These are phyloP conservation scores for Candida montana DNA, from an alignment of 805 yeast genomes.

Conservation along the genomic window DNA sequence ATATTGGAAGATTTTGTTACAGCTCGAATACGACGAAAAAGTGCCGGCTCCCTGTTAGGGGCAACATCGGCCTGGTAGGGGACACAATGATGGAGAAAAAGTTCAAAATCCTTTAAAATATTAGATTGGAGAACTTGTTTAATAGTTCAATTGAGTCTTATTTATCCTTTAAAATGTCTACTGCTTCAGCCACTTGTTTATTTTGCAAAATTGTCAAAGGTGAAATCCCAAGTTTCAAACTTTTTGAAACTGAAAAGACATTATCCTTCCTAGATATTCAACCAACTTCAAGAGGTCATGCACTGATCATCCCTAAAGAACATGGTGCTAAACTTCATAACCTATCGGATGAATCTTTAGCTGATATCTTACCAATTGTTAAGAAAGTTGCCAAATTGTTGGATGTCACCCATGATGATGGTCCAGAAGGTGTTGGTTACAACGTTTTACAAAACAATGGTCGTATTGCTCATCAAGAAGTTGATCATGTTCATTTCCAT, in stretches of 20 bases:
- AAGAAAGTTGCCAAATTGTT: slow-evolving; percentile 77
- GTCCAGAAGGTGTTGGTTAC: slow-evolving; percentile 70
- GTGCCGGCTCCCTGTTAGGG: neutral
- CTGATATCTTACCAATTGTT: slow-evolving; percentile 82
- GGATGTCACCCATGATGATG: slow-evolving; percentile 58
- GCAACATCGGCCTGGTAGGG: neutral
- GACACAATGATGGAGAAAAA: neutral
- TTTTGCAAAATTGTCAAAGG: slow-evolving; percentile 92
- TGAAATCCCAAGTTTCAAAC: slow-evolving; percentile 89
- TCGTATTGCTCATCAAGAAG: slow-evolving; percentile 89
- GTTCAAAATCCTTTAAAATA: too few species aligned
- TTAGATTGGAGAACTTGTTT: too few species aligned
- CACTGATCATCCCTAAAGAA: slow-evolving; percentile 83
- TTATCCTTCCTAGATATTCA: slow-evolving; percentile 90
- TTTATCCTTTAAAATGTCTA: neutral
- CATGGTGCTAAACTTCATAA: slow-evolving; percentile 93
- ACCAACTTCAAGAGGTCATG: slow-evolving; percentile 87
- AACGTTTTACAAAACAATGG: slow-evolving; percentile 93
- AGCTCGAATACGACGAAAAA: too few species aligned
- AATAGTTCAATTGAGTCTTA: neutral
- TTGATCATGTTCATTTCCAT: slow-evolving; percentile 95
- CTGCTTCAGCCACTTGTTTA: slow-evolving; percentile 58
- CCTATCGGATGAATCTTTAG: slow-evolving; percentile 84
- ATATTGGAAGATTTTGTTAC: neutral
- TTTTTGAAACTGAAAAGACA: slow-evolving; percentile 76